Percentiles rank a stretch among this genome's conserved stretches.
phyloP scores from a whole-genome alignment of 2,329 filamentous ascomycete genomes.

The Exutisphaerella laricina region DNA sequence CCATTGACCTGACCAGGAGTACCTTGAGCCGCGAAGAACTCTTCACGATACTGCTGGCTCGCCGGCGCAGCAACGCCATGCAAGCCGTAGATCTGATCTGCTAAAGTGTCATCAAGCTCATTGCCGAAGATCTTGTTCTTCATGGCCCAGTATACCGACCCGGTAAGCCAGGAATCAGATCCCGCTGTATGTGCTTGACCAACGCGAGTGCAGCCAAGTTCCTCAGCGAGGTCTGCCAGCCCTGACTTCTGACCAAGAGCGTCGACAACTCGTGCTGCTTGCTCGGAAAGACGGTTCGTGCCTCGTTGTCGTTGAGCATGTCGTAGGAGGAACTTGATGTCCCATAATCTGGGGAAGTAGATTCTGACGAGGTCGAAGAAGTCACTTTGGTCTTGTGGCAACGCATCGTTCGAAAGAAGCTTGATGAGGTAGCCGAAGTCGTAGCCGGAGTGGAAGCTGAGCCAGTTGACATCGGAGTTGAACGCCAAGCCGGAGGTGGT shows the following conservation, averaged over 20 bases:
- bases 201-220: constrained; percentile 81
- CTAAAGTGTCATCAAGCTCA: constrained; percentile 68
- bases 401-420: constrained; percentile 72
- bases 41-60: constrained; percentile 49
- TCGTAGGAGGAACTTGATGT: constrained; percentile 97
- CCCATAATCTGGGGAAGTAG: constrained; percentile 89
- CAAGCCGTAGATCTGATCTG: constrained; percentile 91
- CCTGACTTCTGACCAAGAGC: constrained; percentile 87
- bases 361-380: constrained; percentile 85
- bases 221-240: constrained; percentile 88
- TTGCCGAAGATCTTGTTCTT: constrained; percentile 81
- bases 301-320: constrained; percentile 57
- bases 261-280: constrained; percentile 67
- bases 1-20: constrained; percentile 30
- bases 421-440: constrained; percentile 98
- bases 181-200: constrained; percentile 88
- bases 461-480: constrained; percentile 85
- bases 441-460: constrained; percentile 96
- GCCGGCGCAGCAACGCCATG: constrained; percentile 54
- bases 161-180: constrained; percentile 87
- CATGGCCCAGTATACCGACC: constrained; percentile 92
- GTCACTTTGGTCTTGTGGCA: constrained; percentile 83
- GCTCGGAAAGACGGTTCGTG: constrained; percentile 48
- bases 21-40: constrained; percentile 41
- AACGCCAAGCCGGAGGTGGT: constrained; percentile 90